These are phyloP conservation scores for Plasmodium chabaudi DNA, from an alignment of 169 alveolate species.

Conservation along the genomic window DNA sequence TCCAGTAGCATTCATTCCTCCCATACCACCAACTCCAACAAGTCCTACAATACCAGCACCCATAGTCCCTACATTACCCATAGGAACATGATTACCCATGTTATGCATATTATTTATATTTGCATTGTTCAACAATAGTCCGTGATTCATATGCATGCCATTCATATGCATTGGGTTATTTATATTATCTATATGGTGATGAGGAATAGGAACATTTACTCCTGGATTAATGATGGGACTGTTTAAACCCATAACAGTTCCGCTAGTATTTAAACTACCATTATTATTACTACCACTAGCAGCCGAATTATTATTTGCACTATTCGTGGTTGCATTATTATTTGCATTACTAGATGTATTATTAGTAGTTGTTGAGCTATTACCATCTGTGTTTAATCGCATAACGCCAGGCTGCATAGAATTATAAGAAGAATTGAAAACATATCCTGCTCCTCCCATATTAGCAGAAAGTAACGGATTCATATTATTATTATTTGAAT, in stretches of 20 bases:
- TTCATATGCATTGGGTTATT: neutral
- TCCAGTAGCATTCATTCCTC: neutral
- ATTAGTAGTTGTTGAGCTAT: constrained; percentile 10
- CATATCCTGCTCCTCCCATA: no score
- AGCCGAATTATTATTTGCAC: constrained; percentile 27
- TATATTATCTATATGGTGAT: constrained; percentile 50
- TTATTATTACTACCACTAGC: constrained; percentile 25
- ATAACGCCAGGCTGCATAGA: no score
- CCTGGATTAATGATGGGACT: constrained; percentile 16
- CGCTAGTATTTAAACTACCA: constrained; percentile 16
- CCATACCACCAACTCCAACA: neutral
- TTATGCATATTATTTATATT: neutral
- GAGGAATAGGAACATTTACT: constrained; percentile 38
- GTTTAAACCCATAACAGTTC: constrained; percentile 22
- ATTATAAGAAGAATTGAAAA: no score
- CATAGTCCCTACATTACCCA: neutral
- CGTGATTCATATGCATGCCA: constrained; percentile 55
- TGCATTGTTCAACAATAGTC: constrained; percentile 14
- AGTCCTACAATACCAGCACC: neutral
- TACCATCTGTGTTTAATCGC: no score
- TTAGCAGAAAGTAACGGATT: neutral
- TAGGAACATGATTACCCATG: neutral
- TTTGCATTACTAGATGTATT: constrained; percentile 9
- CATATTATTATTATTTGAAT: constrained; percentile 32
- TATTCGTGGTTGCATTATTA: neutral